Evolutionary conservation across 768 basidiomycete species (phyloP).

Genomic region (Dendrothele bispora): DNA sequence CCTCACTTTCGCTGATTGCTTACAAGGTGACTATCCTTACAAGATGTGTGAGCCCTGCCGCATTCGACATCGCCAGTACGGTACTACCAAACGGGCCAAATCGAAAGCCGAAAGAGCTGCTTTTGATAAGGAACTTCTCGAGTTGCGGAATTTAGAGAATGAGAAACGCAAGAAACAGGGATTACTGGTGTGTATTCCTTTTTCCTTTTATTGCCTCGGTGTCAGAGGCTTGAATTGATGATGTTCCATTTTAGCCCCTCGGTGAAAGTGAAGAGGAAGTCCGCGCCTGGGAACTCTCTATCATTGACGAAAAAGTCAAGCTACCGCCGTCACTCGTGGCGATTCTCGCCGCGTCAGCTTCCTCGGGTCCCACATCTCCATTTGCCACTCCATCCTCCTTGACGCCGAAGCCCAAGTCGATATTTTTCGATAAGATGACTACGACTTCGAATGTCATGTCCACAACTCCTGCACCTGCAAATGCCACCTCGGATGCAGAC

Average conservation of each 20-base stretch:
- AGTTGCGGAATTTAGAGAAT: constrained; percentile 38
- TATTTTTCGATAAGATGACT: no score
- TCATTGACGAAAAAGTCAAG: constrained; percentile 31
- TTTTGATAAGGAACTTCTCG: constrained; percentile 39
- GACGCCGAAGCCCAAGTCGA: no score
- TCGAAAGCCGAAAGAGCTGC: constrained; percentile 48
- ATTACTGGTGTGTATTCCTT: constrained; percentile 31
- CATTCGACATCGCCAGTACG: constrained; percentile 49
- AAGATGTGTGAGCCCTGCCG: constrained; percentile 51
- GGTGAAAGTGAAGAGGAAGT: constrained; percentile 33
- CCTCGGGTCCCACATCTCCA: neutral
- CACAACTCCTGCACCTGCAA: no score
- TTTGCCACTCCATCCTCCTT: constrained; percentile 6
- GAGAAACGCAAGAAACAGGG: constrained; percentile 31
- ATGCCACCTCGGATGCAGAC: no score
- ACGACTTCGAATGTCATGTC: no score
- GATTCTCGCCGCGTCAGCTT: neutral
- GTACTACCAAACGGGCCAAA: constrained; percentile 54
- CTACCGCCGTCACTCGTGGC: constrained; percentile 9
- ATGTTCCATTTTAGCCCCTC: constrained; percentile 27
- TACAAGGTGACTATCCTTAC: constrained; percentile 30
- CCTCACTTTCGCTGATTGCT: neutral
- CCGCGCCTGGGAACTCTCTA: constrained; percentile 33
- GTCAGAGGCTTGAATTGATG: no score
- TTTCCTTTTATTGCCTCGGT: constrained; percentile 1